These are phyloP conservation scores for Marasmius fiardii DNA, from an alignment of 1,284 basidiomycete genomes.

Conservation along the genomic window DNA sequence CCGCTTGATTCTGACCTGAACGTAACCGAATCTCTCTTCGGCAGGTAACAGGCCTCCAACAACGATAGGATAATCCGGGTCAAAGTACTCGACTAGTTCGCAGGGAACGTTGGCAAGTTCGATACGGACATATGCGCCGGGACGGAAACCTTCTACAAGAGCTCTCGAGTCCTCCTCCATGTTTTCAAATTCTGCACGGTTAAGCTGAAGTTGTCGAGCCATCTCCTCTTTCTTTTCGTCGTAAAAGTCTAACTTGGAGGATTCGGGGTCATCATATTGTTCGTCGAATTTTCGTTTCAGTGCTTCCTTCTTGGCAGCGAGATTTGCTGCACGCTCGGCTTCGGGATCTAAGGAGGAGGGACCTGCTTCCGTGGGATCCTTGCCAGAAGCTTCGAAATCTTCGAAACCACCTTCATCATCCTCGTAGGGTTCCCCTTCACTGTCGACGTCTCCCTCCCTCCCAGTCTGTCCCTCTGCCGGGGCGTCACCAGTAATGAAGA, in stretches of 20 bases:
- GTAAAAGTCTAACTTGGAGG: conserved; percentile 82
- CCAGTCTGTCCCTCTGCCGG: conserved; percentile 24
- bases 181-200: conserved; percentile 83
- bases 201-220: conserved; percentile 80
- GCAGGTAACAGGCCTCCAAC: conserved; percentile 90
- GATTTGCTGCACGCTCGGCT: conserved; percentile 46
- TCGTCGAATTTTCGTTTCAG: conserved; percentile 96
- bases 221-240: conserved; percentile 92
- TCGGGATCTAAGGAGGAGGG: conserved; percentile 29
- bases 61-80: conserved; percentile 88
- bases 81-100: conserved; percentile 93
- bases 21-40: conserved; percentile 90
- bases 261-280: conserved; percentile 90
- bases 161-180: conserved; percentile 79
- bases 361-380: conserved; percentile 24
- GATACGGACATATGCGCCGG: conserved; percentile 93
- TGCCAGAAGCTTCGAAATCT: conserved; percentile 39
- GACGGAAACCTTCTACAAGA: conserved; percentile 86
- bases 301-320: conserved; percentile 87
- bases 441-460: conserved; percentile 37
- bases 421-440: conserved; percentile 43
- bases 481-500: conserved; percentile 88
- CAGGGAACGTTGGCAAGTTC: conserved; percentile 84
- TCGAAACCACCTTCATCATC: conserved; percentile 42
- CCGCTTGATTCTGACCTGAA: conserved; percentile 95